These are phyloP conservation scores for Mallotus japonicus DNA, from an alignment of 441 rosid genomes.

Conservation along the genomic window DNA sequence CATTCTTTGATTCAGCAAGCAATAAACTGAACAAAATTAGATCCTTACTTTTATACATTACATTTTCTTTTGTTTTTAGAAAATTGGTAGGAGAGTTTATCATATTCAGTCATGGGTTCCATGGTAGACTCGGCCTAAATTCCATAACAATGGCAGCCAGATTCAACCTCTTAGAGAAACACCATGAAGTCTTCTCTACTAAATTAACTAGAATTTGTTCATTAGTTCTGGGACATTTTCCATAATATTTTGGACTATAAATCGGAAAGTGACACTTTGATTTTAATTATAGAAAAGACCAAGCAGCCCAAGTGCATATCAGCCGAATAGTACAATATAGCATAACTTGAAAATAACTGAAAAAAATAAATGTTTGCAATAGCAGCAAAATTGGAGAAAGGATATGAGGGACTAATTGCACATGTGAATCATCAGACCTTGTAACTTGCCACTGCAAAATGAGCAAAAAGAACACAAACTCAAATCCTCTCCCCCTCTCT, in stretches of 20 bases:
- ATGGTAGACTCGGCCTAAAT: too few relatives aligned
- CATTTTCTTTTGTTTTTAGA: background rate
- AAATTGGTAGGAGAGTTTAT: background rate
- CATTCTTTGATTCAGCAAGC: background rate
- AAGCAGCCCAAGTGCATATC: background rate
- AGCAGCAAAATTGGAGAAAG: background rate
- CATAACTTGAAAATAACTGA: too few relatives aligned
- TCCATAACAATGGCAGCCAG: background rate
- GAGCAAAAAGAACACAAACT: background rate
- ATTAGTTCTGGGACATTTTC: background rate
- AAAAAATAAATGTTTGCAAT: too few relatives aligned
- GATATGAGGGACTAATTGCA: background rate
- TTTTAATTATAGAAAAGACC: background rate
- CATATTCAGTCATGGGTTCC: background rate
- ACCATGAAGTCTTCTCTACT: too few relatives aligned
- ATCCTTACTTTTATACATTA: background rate
- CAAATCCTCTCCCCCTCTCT: too few relatives aligned
- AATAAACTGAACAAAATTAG: background rate
- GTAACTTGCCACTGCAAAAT: background rate
- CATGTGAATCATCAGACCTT: background rate
- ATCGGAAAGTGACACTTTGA: background rate
- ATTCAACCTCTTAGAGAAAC: too few relatives aligned
- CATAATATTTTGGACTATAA: background rate
- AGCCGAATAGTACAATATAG: too few relatives aligned
- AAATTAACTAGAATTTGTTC: too few relatives aligned